These are phyloP conservation scores for Melanogaster broomeanus DNA, from an alignment of 768 basidiomycete species.

Conservation along the genomic window DNA sequence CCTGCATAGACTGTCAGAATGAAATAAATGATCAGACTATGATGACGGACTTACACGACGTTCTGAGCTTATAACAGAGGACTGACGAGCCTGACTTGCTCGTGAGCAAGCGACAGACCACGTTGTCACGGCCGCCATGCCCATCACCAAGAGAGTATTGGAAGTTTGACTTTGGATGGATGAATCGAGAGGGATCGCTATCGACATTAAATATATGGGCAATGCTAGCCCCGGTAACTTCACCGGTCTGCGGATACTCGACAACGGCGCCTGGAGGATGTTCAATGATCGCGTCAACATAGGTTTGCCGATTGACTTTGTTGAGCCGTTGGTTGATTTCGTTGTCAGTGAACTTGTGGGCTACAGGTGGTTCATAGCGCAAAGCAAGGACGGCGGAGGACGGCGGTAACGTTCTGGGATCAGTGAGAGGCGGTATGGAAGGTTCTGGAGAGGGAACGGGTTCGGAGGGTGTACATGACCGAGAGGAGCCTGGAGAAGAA, in stretches of 20 bases:
- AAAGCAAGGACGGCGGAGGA: neutral
- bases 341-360: neutral
- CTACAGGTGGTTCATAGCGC: neutral
- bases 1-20: neutral
- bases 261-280: neutral
- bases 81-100: neutral
- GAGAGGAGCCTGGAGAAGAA: neutral
- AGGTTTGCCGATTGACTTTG: neutral
- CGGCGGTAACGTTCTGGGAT: neutral
- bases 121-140: neutral
- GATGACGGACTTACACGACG: neutral
- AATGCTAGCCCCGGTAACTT: neutral
- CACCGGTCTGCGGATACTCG: neutral
- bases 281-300: neutral
- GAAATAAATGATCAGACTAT: neutral
- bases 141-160: neutral
- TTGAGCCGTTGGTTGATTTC: neutral
- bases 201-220: neutral
- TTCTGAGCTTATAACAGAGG: neutral
- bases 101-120: neutral
- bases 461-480: neutral
- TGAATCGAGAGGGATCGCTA: neutral
- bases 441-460: neutral
- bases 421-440: neutral
- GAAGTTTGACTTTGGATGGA: neutral